Conservation (phyloP, 306 rosid genomes). For the Lathyrus aphaca region DNA sequence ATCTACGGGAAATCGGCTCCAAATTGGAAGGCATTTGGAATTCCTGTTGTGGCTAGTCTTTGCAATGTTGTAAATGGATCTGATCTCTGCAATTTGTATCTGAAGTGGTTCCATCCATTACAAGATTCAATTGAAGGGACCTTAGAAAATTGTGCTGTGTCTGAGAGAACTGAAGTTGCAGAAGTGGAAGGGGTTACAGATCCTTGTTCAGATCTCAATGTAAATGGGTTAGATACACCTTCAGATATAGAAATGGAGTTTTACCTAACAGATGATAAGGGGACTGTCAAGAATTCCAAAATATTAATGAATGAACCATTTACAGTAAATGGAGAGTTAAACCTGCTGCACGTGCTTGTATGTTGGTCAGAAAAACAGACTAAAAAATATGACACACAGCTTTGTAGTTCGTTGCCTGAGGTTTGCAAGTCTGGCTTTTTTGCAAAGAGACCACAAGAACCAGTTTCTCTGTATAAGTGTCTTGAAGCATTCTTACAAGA, state of each 20-base stretch:
- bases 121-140: slow-evolving; percentile 50
- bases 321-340: slow-evolving; percentile 48
- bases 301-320: slow-evolving; percentile 62
- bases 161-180: slow-evolving; percentile 50
- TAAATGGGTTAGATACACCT: slow-evolving; percentile 47
- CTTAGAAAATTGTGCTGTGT: slow-evolving; percentile 44
- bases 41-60: slow-evolving; percentile 76
- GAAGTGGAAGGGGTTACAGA: slow-evolving; percentile 43
- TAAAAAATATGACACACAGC: slow-evolving; percentile 59
- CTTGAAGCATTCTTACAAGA: slow-evolving; percentile 96
- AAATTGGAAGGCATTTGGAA: slow-evolving; percentile 85
- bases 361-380: slow-evolving; percentile 78
- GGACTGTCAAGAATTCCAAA: slow-evolving; percentile 56
- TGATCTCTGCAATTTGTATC: slow-evolving; percentile 67
- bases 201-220: slow-evolving; percentile 48
- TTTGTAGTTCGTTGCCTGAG: slow-evolving; percentile 76
- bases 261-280: slow-evolving; percentile 79
- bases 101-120: slow-evolving; percentile 68
- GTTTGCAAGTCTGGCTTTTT: slow-evolving; percentile 78
- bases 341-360: slow-evolving; percentile 65
- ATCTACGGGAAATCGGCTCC: slow-evolving; percentile 63
- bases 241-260: slow-evolving; percentile 64
- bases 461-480: slow-evolving; percentile 88
- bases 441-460: slow-evolving; percentile 76
- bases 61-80: slow-evolving; percentile 58